These are phyloP conservation scores for Neofusicoccum ribis DNA, from an alignment of 2,329 filamentous ascomycete genomes.

Conservation along the genomic window DNA sequence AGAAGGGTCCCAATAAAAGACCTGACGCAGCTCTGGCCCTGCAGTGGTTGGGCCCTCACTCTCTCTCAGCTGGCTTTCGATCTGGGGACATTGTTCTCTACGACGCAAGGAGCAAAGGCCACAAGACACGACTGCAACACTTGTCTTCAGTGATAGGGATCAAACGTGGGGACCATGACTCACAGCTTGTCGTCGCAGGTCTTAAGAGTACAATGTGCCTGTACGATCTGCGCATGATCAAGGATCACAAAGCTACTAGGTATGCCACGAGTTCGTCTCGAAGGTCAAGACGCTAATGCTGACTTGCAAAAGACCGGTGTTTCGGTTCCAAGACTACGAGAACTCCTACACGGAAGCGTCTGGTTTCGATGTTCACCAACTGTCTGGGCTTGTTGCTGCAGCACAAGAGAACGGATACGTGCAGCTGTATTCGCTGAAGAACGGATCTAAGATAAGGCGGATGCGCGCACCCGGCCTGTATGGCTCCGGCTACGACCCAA, in stretches of 20 bases:
- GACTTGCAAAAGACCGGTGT: conserved; percentile 27
- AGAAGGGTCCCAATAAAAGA: not conserved
- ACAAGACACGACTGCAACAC: conserved; percentile 2
- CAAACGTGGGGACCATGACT: conserved; percentile 10
- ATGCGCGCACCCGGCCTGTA: not conserved
- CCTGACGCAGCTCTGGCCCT: conserved; percentile 4
- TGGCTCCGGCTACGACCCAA: not conserved
- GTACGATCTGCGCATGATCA: conserved; percentile 24
- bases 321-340: conserved; percentile 30
- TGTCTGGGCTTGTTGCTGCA: conserved; percentile 36
- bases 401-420: conserved; percentile 29
- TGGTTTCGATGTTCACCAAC: conserved; percentile 31
- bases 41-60: conserved; percentile 8
- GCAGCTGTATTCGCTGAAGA: conserved; percentile 35
- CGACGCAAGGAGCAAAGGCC: conserved; percentile 5
- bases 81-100: conserved; percentile 12
- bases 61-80: conserved; percentile 9
- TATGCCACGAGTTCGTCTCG: conserved; percentile 20
- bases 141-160: conserved; percentile 7
- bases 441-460: conserved; percentile 31
- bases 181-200: conserved; percentile 21
- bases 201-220: conserved; percentile 18
- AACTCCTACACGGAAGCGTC: conserved; percentile 27
- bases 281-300: not conserved
- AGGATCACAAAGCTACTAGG: conserved; percentile 23